Percentiles rank a stretch among this genome's conserved stretches.
phyloP scores from a whole-genome alignment of 208 protist species.

The Trypanosoma rangeli region DNA sequence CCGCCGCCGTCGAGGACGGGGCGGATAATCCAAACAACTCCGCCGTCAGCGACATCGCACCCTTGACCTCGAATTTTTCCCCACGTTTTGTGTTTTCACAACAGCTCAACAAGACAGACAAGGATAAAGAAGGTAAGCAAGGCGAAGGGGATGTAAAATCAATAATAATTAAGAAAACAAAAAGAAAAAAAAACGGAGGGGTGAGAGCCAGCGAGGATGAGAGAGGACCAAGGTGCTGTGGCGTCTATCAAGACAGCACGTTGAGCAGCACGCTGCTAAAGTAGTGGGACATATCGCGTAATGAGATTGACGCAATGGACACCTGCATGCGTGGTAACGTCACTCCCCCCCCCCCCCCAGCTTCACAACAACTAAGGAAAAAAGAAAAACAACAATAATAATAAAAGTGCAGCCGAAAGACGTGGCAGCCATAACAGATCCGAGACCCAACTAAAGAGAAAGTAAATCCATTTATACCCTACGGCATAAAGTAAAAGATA shows the following conservation, averaged over 20 bases:
- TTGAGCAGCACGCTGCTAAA: neutral
- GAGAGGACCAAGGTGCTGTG: neutral
- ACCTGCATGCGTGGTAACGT: neutral
- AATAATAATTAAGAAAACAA: conserved; percentile 7
- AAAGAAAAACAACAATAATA: neutral
- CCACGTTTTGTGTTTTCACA: neutral
- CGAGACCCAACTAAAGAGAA: neutral
- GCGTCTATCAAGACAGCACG: too few relatives aligned
- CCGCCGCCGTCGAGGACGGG: conserved; percentile 13
- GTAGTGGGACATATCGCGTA: neutral
- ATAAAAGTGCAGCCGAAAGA: neutral
- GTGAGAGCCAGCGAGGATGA: neutral
- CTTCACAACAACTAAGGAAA: neutral
- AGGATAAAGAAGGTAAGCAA: neutral
- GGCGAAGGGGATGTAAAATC: neutral
- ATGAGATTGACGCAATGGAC: neutral
- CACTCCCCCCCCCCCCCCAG: neutral
- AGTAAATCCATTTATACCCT: neutral
- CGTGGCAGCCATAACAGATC: neutral
- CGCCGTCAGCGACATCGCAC: conserved; percentile 40
- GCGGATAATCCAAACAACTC: conserved; percentile 35
- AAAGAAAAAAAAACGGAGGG: neutral
- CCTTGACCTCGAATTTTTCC: neutral
- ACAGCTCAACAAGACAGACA: neutral
- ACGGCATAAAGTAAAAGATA: neutral